Conservation (phyloP, 177 flowering plant genomes). For the Vitis hybrid region DNA sequence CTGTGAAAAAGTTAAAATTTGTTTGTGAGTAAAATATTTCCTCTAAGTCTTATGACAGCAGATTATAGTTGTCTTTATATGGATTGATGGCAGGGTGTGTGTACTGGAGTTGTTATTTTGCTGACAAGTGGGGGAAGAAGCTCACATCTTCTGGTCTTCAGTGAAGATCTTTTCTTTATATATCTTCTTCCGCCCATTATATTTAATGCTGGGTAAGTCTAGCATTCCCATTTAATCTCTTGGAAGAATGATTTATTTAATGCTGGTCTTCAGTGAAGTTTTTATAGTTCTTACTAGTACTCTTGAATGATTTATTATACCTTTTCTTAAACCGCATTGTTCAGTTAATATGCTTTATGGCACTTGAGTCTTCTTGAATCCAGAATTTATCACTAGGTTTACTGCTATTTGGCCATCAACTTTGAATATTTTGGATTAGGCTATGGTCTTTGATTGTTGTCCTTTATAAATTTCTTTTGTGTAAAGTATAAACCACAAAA, state of each 20-base stretch:
- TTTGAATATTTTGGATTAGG: no score
- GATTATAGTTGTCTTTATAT: not conserved
- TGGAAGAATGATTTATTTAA: not conserved
- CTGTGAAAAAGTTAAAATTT: not conserved
- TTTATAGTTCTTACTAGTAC: not conserved
- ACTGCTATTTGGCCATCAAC: no score
- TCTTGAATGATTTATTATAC: not conserved
- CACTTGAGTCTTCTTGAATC: no score
- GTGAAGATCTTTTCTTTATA: conserved; percentile 50
- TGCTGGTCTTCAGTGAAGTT: not conserved
- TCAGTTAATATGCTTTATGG: not conserved
- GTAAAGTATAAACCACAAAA: no score
- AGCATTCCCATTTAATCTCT: not conserved
- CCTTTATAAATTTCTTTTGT: no score
- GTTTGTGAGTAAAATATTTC: not conserved
- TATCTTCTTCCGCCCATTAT: conserved; percentile 49
- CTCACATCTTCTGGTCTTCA: conserved; percentile 45
- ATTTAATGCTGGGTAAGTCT: conserved; percentile 45
- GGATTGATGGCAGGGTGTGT: conserved; percentile 31
- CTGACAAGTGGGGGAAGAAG: conserved; percentile 38
- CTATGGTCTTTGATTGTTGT: no score
- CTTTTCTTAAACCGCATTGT: not conserved
- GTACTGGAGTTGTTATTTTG: conserved; percentile 41
- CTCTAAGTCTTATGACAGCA: not conserved
- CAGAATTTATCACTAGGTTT: no score